Evolutionary conservation across 495 filamentous ascomycete genomes (phyloP).

Genomic region (Penicillium egyptiacum): DNA sequence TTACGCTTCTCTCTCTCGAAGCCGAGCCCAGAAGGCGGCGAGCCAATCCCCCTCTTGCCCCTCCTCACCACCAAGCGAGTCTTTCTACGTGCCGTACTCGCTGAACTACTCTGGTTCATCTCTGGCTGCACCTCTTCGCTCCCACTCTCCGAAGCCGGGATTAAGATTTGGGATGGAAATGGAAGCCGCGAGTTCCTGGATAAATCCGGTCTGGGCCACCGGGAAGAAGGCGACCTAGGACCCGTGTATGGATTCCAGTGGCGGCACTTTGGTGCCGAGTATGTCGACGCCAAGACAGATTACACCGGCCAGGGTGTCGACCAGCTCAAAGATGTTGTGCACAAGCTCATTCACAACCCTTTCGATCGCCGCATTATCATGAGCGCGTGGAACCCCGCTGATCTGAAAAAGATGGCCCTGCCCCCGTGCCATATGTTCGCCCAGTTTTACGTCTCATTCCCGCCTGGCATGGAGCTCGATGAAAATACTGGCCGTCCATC

Average conservation of each 20-base stretch:
- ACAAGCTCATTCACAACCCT: slow-evolving; percentile 76
- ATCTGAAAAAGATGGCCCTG: slow-evolving; percentile 85
- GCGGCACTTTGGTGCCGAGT: slow-evolving; percentile 95
- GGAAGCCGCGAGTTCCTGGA: slow-evolving; percentile 88
- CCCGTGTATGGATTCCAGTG: slow-evolving; percentile 99
- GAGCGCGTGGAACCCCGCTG: slow-evolving; percentile 88
- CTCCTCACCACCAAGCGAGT: slow-evolving; percentile 97
- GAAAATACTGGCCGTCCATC: slow-evolving; percentile 37
- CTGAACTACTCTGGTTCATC: slow-evolving; percentile 97
- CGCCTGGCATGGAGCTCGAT: slow-evolving; percentile 40
- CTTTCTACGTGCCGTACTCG: slow-evolving; percentile 85
- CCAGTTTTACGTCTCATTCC: slow-evolving; percentile 93
- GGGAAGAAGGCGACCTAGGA: slow-evolving; percentile 83
- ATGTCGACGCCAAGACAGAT: slow-evolving; percentile 73
- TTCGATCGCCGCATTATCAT: slow-evolving; percentile 89
- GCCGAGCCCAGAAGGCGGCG: slow-evolving; percentile 37
- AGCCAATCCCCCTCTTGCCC: slow-evolving; percentile 65
- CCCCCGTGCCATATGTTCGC: slow-evolving; percentile 99
- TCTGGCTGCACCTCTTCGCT: slow-evolving; percentile 74
- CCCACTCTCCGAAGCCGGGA: slow-evolving; percentile 68
- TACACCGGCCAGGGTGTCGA: slow-evolving; percentile 89
- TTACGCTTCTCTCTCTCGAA: slow-evolving; percentile 82
- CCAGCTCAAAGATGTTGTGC: slow-evolving; percentile 81
- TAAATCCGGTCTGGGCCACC: slow-evolving; percentile 71
- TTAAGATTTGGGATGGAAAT: slow-evolving; percentile 99